Evolutionary conservation across 2,329 filamentous ascomycete species (phyloP).

Genomic region (Colletotrichum agaves): DNA sequence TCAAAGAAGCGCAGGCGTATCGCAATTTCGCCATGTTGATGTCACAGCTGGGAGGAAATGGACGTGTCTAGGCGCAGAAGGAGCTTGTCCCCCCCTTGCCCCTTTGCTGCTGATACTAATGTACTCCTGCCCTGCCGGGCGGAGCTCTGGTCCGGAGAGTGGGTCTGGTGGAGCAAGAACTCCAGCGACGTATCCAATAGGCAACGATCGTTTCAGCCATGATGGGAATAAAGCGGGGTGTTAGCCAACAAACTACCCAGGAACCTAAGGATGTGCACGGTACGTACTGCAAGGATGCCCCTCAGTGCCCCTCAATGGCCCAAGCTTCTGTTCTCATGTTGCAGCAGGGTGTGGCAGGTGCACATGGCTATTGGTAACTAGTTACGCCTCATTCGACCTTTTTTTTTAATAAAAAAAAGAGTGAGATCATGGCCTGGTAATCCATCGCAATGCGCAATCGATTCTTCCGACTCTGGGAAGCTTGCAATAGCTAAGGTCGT

Average conservation of each 20-base stretch:
- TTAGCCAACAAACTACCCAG: no score
- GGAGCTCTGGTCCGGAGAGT: constrained; percentile 31
- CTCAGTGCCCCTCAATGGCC: constrained; percentile 24
- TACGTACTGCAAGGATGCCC: constrained; percentile 13
- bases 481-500: neutral
- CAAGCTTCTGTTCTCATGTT: constrained; percentile 14
- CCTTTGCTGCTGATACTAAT: neutral
- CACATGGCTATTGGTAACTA: constrained; percentile 9
- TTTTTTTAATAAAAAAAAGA: no score
- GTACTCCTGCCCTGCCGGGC: constrained; percentile 2
- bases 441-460: constrained; percentile 6
- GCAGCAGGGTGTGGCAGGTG: neutral
- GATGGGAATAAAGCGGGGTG: neutral
- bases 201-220: neutral
- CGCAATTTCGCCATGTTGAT: constrained; percentile 37
- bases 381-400: constrained; percentile 24
- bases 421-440: constrained; percentile 35
- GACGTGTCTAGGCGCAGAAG: constrained; percentile 24
- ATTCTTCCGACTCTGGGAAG: neutral
- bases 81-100: neutral
- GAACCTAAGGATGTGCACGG: no score
- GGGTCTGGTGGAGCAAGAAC: neutral
- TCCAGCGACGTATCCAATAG: neutral
- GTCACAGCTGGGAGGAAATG: constrained; percentile 28
- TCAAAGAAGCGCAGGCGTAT: constrained; percentile 22